phyloP scores from a whole-genome alignment of 208 protist genomes.

The Crithidia acanthocephali region DNA sequence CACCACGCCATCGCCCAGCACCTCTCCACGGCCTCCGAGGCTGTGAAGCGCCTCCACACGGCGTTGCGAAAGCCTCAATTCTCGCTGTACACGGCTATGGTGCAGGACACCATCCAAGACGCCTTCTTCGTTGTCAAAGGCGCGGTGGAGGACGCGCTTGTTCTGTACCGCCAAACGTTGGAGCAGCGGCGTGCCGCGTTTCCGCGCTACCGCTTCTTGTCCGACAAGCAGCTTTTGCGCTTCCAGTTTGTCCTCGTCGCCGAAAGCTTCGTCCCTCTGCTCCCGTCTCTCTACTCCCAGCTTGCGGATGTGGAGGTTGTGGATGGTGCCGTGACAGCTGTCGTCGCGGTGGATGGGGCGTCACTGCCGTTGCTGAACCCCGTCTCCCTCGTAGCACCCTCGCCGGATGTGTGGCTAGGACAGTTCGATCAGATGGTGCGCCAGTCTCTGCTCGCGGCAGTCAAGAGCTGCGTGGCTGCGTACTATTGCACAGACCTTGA shows the following conservation, averaged over 20 bases:
- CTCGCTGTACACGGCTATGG: constrained; percentile 91
- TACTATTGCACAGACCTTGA: constrained; percentile 44
- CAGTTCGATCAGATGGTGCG: constrained; percentile 62
- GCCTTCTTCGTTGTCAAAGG: constrained; percentile 83
- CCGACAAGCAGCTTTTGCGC: constrained; percentile 77
- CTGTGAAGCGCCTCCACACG: constrained; percentile 39
- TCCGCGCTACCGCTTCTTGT: constrained; percentile 95
- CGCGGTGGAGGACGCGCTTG: constrained; percentile 90
- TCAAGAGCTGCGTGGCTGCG: constrained; percentile 46
- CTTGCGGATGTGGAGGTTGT: constrained; percentile 51
- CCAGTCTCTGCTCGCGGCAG: constrained; percentile 54
- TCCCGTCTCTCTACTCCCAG: constrained; percentile 72
- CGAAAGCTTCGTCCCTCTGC: constrained; percentile 42
- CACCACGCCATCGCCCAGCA: constrained; percentile 10
- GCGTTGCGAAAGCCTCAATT: constrained; percentile 79
- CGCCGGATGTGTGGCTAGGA: constrained; percentile 70
- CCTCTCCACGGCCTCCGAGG: constrained; percentile 19
- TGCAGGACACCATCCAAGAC: constrained; percentile 93
- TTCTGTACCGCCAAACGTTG: constrained; percentile 88
- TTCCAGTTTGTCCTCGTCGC: constrained; percentile 72
- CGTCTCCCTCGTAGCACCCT: constrained; percentile 47
- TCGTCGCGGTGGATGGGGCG: constrained; percentile 51
- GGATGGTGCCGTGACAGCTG: constrained; percentile 36
- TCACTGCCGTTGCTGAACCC: constrained; percentile 41
- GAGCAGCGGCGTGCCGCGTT: constrained; percentile 92